These are phyloP conservation scores for Taphrina pruni DNA, from an alignment of 1,139 yeast species.

Conservation along the genomic window DNA sequence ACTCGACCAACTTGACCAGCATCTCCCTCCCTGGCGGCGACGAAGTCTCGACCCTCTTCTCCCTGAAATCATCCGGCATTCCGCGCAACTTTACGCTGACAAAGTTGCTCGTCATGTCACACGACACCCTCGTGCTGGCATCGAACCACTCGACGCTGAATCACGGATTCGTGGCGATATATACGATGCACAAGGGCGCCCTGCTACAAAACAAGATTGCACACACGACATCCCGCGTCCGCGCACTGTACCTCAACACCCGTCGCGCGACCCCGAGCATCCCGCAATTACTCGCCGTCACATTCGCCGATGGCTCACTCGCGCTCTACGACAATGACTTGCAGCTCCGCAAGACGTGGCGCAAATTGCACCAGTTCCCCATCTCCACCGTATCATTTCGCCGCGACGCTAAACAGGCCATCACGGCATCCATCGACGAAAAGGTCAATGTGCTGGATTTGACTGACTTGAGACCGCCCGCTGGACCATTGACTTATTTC, in stretches of 20 bases:
- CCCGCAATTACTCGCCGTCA: constrained; percentile 14
- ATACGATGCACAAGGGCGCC: constrained; percentile 29
- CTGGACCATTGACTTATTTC: neutral
- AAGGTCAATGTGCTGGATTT: constrained; percentile 36
- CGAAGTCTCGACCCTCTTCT: constrained; percentile 10
- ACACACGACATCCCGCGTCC: constrained; percentile 18
- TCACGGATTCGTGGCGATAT: constrained; percentile 23
- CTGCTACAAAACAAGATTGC: constrained; percentile 23
- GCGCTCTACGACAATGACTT: constrained; percentile 14
- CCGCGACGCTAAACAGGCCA: constrained; percentile 20
- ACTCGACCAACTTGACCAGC: neutral
- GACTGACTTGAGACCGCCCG: constrained; percentile 16
- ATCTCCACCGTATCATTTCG: constrained; percentile 26
- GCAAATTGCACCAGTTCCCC: constrained; percentile 29
- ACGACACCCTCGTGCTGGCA: constrained; percentile 23
- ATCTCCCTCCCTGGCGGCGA: constrained; percentile 17
- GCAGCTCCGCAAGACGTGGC: constrained; percentile 13
- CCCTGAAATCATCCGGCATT: constrained; percentile 9
- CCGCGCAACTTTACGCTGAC: constrained; percentile 20
- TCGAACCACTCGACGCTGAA: constrained; percentile 20
- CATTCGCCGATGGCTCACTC: constrained; percentile 22
- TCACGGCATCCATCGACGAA: constrained; percentile 37
- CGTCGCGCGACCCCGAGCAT: constrained; percentile 9
- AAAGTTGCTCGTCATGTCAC: constrained; percentile 15
- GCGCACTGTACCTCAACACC: constrained; percentile 23